Conservation (phyloP, 345 rosid genomes). For the Balakata baccata region DNA sequence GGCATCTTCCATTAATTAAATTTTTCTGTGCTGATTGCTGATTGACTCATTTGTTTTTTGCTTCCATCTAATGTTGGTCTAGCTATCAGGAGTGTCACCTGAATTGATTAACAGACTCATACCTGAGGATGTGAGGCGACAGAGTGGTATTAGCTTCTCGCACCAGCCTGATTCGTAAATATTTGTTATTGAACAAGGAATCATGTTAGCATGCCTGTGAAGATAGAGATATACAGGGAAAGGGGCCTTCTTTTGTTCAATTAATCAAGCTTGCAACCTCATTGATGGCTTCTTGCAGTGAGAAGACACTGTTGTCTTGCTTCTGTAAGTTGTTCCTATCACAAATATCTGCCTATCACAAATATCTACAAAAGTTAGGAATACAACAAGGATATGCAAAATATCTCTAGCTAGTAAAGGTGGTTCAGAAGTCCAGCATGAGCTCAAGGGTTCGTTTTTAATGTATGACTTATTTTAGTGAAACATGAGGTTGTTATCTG, state of each 20-base stretch:
- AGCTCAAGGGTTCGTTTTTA: not conserved
- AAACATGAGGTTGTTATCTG: not conserved
- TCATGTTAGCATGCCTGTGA: not conserved
- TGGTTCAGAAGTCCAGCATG: not conserved
- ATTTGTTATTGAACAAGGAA: not conserved
- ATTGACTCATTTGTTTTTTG: not conserved
- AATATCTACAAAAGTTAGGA: not conserved
- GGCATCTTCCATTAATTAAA: not conserved
- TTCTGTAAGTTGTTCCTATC: not conserved
- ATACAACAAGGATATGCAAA: not conserved
- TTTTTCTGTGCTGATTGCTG: not conserved
- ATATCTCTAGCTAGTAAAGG: not conserved
- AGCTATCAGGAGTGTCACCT: conserved; percentile 65
- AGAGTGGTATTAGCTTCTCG: conserved; percentile 36
- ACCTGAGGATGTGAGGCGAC: conserved; percentile 63
- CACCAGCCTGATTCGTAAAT: conserved; percentile 38
- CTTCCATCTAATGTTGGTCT: conserved; percentile 14
- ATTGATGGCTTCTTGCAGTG: not conserved
- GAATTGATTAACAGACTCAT: conserved; percentile 65
- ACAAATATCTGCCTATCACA: not conserved
- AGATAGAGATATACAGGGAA: not conserved
- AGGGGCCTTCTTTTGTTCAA: not conserved
- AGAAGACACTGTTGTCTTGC: not conserved
- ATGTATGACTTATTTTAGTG: not conserved
- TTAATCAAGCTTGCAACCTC: not conserved